Evolutionary conservation across 345 rosid species (phyloP), one percentile per base, ranked within the genome.

Genomic region (Mercurialis annua): DNA sequence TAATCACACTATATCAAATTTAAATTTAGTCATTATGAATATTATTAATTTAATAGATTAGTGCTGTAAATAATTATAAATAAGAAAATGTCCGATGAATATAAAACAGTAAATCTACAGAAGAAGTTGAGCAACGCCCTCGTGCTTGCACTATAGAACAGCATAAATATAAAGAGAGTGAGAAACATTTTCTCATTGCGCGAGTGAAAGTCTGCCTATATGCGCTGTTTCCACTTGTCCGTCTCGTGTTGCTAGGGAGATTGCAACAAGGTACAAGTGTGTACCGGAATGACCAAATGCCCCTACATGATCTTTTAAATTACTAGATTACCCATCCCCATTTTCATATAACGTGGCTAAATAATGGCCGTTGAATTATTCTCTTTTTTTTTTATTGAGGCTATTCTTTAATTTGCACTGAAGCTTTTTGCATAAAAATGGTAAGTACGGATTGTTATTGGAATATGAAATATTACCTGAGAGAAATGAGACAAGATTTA

Each of bases 361-460:
- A 42, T 62, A 21, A 20, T 62, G 17, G 31, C 67, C 73, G 46
- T 62, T 53, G 62, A 70, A 9, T 44, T 40, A 1, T 60, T 12
- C 2, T 51, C 14, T 2, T 8, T 26, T 18, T 55, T 2, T 29
- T 20, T n/a, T 20, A 50, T 18, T 17, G n/a, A 18, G 52, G 24
- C 38, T 20, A 27, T 61, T 26, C 5, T 17, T 2, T 6, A 5
- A 44, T 20, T 17, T 21, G 47, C 6, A 30, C 10, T 10, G 26
- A 59, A 34, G 38, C 51, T 30, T 11, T 27, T 3, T 29, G 20
- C 6, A 30, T 29, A 29, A 29, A 18, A 63, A 46, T 18, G 24
- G 62, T 20, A 20, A 14, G 46, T 59, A 34, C 61, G 44, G 62
- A 18, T 34, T 40, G 6, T 4, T 34, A 36, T 59, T 7, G 40